Percentiles rank a stretch among this genome's conserved stretches.
Conservation (phyloP, 2,329 filamentous ascomycete genomes). For the Hymenoscyphus repandus region DNA sequence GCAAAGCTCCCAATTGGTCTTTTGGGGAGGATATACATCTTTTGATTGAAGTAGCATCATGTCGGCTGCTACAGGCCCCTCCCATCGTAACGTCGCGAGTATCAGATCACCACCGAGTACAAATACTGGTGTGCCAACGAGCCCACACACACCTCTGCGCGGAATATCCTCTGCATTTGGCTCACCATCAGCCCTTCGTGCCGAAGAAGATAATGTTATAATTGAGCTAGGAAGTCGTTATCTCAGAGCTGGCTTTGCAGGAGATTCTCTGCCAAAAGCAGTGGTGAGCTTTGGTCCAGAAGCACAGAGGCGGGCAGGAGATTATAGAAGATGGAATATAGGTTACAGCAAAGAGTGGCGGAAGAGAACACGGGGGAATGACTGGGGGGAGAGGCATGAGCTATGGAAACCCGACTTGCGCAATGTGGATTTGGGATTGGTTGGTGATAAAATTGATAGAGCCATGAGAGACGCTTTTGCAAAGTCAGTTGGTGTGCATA, state of each 20-base stretch:
- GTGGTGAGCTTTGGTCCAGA: constrained; percentile 68
- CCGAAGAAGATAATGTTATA: constrained; percentile 81
- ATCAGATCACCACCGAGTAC: constrained; percentile 38
- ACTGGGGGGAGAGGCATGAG: constrained; percentile 63
- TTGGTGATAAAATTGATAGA: constrained; percentile 83
- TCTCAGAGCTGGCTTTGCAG: constrained; percentile 79
- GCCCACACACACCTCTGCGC: constrained; percentile 55
- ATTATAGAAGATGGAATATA: constrained; percentile 68
- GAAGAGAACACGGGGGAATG: constrained; percentile 40
- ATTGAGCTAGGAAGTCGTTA: constrained; percentile 78
- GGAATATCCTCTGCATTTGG: constrained; percentile 51
- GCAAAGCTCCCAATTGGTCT: not conserved
- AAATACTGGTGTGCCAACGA: constrained; percentile 33
- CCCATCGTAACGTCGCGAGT: constrained; percentile 54
- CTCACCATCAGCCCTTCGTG: constrained; percentile 54
- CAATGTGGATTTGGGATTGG: constrained; percentile 67
- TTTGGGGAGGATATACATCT: not conserved
- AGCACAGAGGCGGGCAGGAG: constrained; percentile 70
- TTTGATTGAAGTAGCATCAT: constrained; percentile 13
- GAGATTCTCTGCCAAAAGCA: constrained; percentile 71
- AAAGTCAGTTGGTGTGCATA: constrained; percentile 55
- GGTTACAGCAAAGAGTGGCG: constrained; percentile 46
- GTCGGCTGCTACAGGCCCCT: constrained; percentile 34
- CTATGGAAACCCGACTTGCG: constrained; percentile 75
- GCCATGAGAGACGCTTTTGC: constrained; percentile 76